Base-by-base conservation (phyloP, 2,329 filamentous ascomycete species). In the Plectosphaerella plurivora region DNA sequence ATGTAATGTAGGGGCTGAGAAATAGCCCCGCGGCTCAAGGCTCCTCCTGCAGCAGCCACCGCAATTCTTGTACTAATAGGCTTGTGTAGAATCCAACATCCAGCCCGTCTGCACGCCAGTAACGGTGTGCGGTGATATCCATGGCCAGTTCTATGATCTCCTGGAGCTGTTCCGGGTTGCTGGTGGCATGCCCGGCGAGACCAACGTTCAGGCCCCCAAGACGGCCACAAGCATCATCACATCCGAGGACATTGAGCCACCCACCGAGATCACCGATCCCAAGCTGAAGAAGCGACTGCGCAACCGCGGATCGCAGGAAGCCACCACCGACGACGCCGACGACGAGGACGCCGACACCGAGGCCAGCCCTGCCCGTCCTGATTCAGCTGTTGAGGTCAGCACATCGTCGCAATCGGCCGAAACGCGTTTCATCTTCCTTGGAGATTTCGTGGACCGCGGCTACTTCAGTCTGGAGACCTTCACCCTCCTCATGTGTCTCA, bases 401-500 rank as follows among this genome's bases (percentile, higher is more conserved):
- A 68, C 68, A 16, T 62, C 65, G 15, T 69, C 72, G 18, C 75
- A 78, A 60, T 77, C 76, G 51, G 79, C 74, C 12, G 76, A 82
- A 50, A 82, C 74, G 33, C 75, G 79, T 50, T 84, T 82, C 59
- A 76, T 84, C 53, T 83, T 84, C 57, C 66, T 82, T 76, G 92
- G 93, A 46, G 93, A 99, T 71, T 99, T 97, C 71, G 93, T 99
- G 59, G 94, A 99, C 69, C 88, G 94, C 63, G 94, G 94, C 49
- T 91, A 99, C 61, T 99, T 99, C 72, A 96, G 91, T 70, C 85
- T 99, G 56, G 94, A 99, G 74, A 99, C 94, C 0, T 99, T 99
- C 66, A 97, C 93, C 41, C 81, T 99, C 47, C 85, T 99, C 55
- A 91, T 99, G 75, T 99, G 94, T 72, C 78, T 99, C 57, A 99